phyloP scores from a whole-genome alignment of 1,284 basidiomycete species.

The Marasmius fiardii region DNA sequence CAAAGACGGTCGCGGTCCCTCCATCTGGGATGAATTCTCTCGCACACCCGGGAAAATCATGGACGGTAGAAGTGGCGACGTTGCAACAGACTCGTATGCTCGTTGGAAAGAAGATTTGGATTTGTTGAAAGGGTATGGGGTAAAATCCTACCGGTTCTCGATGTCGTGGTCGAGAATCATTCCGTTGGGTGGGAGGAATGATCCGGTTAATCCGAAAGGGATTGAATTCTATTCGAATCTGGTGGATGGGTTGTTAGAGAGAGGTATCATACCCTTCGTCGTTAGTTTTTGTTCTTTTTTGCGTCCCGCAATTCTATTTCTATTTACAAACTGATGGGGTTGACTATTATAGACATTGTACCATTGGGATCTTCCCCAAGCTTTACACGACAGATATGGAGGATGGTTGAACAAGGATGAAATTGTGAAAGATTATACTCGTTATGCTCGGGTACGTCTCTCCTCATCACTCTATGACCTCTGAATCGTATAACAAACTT shows the following conservation, averaged over 20 bases:
- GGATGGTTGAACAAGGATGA: slow-evolving; percentile 70
- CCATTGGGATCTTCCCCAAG: slow-evolving; percentile 78
- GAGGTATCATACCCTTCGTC: slow-evolving; percentile 67
- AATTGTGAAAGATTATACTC: slow-evolving; percentile 59
- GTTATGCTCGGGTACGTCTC: slow-evolving; percentile 53
- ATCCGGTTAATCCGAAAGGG: slow-evolving; percentile 67
- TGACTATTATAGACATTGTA: slow-evolving; percentile 67
- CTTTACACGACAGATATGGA: slow-evolving; percentile 65
- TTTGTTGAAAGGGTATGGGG: slow-evolving; percentile 56
- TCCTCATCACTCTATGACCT: not conserved
- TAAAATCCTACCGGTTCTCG: slow-evolving; percentile 66
- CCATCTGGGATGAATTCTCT: slow-evolving; percentile 76
- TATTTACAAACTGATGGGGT: not conserved
- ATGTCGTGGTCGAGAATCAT: slow-evolving; percentile 76
- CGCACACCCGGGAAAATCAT: slow-evolving; percentile 61
- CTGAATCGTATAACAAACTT: not conserved
- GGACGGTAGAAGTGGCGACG: slow-evolving; percentile 64
- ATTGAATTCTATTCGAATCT: slow-evolving; percentile 67
- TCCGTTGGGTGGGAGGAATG: slow-evolving; percentile 63
- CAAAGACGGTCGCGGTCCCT: slow-evolving; percentile 56
- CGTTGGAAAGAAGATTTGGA: slow-evolving; percentile 69
- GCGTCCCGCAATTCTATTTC: not conserved
- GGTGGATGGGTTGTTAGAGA: slow-evolving; percentile 62
- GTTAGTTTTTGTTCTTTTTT: slow-evolving; percentile 35
- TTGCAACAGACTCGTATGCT: slow-evolving; percentile 69